Evolutionary conservation across 768 basidiomycete species (phyloP), one percentile per base, ranked within the genome.

Genomic region (Suillus placidus): DNA sequence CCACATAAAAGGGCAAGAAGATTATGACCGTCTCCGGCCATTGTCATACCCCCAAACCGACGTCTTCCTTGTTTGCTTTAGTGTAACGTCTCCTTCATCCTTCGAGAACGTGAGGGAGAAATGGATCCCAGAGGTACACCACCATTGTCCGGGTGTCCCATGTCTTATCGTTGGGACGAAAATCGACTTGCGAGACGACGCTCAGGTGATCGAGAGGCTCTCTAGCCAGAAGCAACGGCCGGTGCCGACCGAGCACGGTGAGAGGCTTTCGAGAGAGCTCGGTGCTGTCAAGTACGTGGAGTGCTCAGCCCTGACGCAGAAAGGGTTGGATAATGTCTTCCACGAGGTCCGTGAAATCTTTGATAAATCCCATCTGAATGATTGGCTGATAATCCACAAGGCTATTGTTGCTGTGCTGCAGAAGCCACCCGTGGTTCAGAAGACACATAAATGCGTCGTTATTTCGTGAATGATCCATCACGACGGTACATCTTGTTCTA

Each of bases 61-160:
- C 75, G 97, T 99, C 65, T 99, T 99, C 87, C 85, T 99, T 64
- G 97, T 99, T 71, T 99, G 97, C 82, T 99, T 99, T 85, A 95
- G 94, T 75, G 97, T 99, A 72, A 98, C 96, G 52, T 95, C 93
- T 13, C 97, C 97, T 4, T 95, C 97, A 34, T 97, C 95, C 57
- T 99, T 98, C 76, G 97, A 99, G 81, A 99, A 99, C 91, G 97
- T 99, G 74, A 99, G 97, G 87, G 97, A 99, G 82, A 99, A 99
- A 79, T 99, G 97, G 97, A 97, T 99, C 87, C 97, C 97, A 6
- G 97, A 99, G 82, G 97, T 99, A 61, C 95, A 96, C 77, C 97
- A 99, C 78, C 97, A 99, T 76, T 99, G 97, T 84, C 97, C 97
- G 18, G 97, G 97, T 60, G 97, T 98, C 66, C 96, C 97, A 70